Evolutionary conservation across 306 rosid species (phyloP), one percentile per base, ranked within the genome.

Genomic region (Dryas drummondii): DNA sequence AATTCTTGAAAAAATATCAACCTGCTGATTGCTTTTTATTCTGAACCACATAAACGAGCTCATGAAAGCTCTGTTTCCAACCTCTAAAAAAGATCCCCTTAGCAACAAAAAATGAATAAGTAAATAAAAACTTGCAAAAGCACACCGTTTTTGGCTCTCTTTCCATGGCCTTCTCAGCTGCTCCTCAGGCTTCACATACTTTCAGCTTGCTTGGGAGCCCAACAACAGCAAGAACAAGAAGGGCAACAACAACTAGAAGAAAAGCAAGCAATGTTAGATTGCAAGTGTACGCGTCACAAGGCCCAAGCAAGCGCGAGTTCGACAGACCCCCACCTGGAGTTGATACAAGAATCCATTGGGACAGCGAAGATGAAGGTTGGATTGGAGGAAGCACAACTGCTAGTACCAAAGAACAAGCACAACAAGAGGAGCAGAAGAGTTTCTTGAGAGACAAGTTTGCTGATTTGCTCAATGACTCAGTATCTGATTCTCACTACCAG

Each of bases 261-360:
- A 13, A 9, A 15, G 6, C 53, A 11, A 17, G 4, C 66, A 65
- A 5, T 50, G 32, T 15, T 5, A 11, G 6, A 1, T 22, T 78
- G 19, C 59, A 62, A 16, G 81, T 82, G 47, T 67, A 48, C 1
- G 89, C 91, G 52, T 80, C 91, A 7, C 68, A 84, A 73, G 90
- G 63, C 27, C 79, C 90, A 16, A 27, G 67, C 53, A 50, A 73
- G 9, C 77, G 72, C 40, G 47, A 71, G 45, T 32, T 32, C 37
- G 37, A 32, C 1, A 82, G 80, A 41, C 71, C 42, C 58, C 78
- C 78, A 73, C 77, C 90, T 13, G 96, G 91, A 32, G 80, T 86
- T 42, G 96, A 94, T 82, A 91, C 98, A 3, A 85, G 98, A 86
- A 91, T 94, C 66, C 98, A 90, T 55, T 91, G 94, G 89, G 88